phyloP scores from a whole-genome alignment of 2,329 filamentous ascomycete genomes.

The Aspergillus terreus region DNA sequence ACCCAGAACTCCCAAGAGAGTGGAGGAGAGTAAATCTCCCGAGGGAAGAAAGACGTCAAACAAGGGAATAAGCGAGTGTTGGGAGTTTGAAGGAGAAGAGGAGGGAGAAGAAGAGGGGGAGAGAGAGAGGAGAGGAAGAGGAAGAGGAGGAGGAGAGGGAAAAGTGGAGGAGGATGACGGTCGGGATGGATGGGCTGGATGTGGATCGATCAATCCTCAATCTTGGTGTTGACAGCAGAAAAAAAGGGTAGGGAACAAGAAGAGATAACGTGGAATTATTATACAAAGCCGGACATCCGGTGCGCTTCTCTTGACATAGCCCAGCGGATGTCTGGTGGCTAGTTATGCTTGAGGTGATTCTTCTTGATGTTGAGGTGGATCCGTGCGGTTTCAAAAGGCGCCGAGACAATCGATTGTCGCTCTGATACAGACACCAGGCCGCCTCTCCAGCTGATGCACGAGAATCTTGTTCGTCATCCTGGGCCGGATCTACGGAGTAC shows the following conservation, averaged over 20 bases:
- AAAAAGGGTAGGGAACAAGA: conserved; percentile 7
- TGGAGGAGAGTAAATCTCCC: no score
- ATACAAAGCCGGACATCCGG: no score
- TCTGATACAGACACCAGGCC: no score
- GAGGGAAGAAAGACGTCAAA: background rate
- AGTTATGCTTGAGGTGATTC: background rate
- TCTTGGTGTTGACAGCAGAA: background rate
- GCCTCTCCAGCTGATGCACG: no score
- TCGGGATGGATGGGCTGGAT: background rate
- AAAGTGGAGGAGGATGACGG: conserved; percentile 3
- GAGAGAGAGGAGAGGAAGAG: background rate
- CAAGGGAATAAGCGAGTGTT: background rate
- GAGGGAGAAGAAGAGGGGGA: background rate
- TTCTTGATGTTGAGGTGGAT: conserved; percentile 7
- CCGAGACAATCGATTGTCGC: conserved; percentile 5
- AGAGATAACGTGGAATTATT: background rate
- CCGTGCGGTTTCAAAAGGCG: conserved; percentile 20
- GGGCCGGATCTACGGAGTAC: background rate
- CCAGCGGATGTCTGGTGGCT: background rate
- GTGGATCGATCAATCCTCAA: background rate
- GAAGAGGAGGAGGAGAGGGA: conserved; percentile 3
- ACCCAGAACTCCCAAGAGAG: no score
- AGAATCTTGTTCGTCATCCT: background rate
- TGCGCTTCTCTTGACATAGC: no score
- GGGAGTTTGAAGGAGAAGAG: background rate